phyloP scores from a whole-genome alignment of 1,139 yeast genomes.

The Candida sanyaensis region DNA sequence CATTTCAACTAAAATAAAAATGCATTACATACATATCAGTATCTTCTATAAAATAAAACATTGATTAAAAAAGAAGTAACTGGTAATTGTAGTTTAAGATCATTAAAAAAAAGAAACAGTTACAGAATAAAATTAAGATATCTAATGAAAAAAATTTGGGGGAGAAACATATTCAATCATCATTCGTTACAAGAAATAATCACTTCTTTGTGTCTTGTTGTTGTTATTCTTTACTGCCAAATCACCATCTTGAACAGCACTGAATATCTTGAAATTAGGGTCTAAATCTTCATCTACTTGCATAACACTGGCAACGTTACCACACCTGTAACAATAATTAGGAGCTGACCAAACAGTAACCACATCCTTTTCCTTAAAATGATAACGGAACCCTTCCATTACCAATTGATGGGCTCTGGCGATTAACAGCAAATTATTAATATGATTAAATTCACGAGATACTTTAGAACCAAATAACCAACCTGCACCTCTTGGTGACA shows the following conservation, averaged over 20 bases:
- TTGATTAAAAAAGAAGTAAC: neutral
- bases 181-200: conserved; percentile 64
- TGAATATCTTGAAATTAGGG: conserved; percentile 90
- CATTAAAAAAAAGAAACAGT: neutral
- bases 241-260: conserved; percentile 93
- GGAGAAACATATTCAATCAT: neutral
- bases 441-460: conserved; percentile 91
- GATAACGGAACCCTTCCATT: conserved; percentile 97
- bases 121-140: neutral
- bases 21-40: too few relatives aligned
- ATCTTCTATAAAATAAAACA: neutral
- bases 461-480: conserved; percentile 95
- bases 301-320: conserved; percentile 98
- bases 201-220: conserved; percentile 75
- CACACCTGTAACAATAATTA: conserved; percentile 96
- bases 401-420: conserved; percentile 98
- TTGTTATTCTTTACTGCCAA: conserved; percentile 67
- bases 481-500: conserved; percentile 98
- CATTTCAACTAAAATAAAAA: too few relatives aligned
- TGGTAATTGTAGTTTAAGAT: neutral
- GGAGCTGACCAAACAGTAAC: conserved; percentile 99
- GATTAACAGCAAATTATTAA: conserved; percentile 79
- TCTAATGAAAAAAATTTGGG: neutral
- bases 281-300: conserved; percentile 83
- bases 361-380: conserved; percentile 90